Evolutionary conservation across 2,329 filamentous ascomycete genomes (phyloP).

Genomic region (Sporothrix protearum): DNA sequence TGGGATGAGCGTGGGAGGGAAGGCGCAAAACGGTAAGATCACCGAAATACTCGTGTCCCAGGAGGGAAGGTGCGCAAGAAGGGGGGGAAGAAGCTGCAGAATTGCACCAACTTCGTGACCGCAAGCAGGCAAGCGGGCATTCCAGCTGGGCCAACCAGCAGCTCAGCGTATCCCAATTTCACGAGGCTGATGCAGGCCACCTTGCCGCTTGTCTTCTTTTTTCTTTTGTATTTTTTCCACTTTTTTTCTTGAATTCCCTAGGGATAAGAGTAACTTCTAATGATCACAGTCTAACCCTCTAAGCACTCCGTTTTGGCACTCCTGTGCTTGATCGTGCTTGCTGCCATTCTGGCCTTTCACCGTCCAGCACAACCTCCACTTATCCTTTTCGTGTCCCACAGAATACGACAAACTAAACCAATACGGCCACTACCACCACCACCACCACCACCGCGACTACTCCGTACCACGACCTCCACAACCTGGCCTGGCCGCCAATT

Average conservation of each 20-base stretch:
- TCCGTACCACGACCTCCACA: too few relatives aligned
- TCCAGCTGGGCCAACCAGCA: constrained; percentile 14
- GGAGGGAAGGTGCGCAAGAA: neutral
- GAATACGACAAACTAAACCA: constrained; percentile 14
- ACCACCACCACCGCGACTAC: too few relatives aligned
- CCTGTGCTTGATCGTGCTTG: neutral
- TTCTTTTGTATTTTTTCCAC: constrained; percentile 22
- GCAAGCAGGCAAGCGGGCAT: neutral
- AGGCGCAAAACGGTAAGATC: neutral
- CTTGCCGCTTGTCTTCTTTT: constrained; percentile 19
- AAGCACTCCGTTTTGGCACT: neutral
- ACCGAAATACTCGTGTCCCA: neutral
- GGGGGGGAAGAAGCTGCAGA: neutral
- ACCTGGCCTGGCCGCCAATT: constrained; percentile 8
- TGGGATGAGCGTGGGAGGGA: neutral
- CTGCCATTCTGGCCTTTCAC: neutral
- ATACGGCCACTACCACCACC: neutral
- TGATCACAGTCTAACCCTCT: too few relatives aligned
- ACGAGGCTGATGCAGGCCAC: constrained; percentile 32
- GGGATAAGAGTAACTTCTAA: neutral
- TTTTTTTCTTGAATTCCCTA: constrained; percentile 4
- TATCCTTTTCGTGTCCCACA: constrained; percentile 25
- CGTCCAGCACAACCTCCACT: neutral
- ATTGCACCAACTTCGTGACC: neutral
- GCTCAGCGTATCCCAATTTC: constrained; percentile 25